Conservation (phyloP, 129 eudicot genomes). For the Flaveria sonorensis region DNA sequence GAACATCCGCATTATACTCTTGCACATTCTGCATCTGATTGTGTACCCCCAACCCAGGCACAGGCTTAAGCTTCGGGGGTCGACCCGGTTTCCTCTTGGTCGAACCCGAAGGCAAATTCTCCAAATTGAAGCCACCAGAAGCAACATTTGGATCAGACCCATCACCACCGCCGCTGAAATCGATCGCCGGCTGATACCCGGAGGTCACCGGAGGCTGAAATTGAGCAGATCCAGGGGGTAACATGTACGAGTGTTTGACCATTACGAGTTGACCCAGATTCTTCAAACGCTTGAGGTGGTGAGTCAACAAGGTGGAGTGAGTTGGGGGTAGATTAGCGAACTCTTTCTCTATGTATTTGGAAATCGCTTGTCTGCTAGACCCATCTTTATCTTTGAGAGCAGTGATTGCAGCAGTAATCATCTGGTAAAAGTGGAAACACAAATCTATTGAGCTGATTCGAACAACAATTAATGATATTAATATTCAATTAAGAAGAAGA, state of each 20-base stretch:
- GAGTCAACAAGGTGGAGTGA: constrained; percentile 61
- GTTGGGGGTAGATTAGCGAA: constrained; percentile 51
- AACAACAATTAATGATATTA: no score
- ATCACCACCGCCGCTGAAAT: constrained; percentile 1
- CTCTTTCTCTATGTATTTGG: constrained; percentile 57
- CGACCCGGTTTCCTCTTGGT: constrained; percentile 50
- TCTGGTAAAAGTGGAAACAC: constrained; percentile 36
- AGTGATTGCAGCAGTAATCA: constrained; percentile 69
- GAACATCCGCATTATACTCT: constrained; percentile 9
- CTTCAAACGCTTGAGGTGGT: constrained; percentile 64
- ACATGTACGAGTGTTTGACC: constrained; percentile 73
- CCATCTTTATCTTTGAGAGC: constrained; percentile 69
- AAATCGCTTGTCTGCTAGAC: constrained; percentile 78
- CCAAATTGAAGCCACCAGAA: constrained; percentile 1
- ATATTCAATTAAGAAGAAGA: no score
- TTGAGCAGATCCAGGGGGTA: constrained; percentile 56
- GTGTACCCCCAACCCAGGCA: constrained; percentile 27
- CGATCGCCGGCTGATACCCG: constrained; percentile 2
- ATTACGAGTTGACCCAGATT: constrained; percentile 58
- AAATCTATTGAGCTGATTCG: neutral
- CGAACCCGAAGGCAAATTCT: constrained; percentile 21
- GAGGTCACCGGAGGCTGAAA: constrained; percentile 32
- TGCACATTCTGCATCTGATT: constrained; percentile 2
- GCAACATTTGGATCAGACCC: neutral
- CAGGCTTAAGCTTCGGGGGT: constrained; percentile 51